phyloP scores from a whole-genome alignment of 208 protist species.

The Endotrypanum monterogeii region DNA sequence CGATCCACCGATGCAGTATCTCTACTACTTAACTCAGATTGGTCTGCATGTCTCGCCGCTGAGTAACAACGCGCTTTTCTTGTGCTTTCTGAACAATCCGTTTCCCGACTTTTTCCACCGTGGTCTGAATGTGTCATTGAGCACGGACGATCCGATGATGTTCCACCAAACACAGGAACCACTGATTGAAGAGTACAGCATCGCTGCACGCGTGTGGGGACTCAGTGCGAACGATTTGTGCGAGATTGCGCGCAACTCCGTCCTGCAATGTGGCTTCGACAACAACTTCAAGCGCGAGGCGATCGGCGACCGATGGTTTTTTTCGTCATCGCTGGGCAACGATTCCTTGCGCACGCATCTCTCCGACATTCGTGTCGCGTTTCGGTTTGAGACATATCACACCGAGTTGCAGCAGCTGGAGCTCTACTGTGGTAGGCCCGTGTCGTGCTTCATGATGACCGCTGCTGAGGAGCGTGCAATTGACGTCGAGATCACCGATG shows the following conservation, averaged over 20 bases:
- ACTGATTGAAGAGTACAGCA: conserved; percentile 94
- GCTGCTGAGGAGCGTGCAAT: conserved; percentile 81
- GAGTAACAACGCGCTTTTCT: conserved; percentile 99
- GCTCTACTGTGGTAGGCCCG: conserved; percentile 52
- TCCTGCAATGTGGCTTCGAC: conserved; percentile 92
- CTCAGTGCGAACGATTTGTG: conserved; percentile 91
- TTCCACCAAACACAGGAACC: conserved; percentile 98
- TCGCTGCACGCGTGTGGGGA: conserved; percentile 92
- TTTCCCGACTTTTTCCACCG: conserved; percentile 96
- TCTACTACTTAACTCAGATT: conserved; percentile 98
- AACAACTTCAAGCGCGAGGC: conserved; percentile 86
- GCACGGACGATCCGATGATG: conserved; percentile 96
- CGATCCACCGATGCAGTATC: conserved; percentile 96
- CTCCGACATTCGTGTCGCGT: conserved; percentile 92
- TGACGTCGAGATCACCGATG: conserved; percentile 61
- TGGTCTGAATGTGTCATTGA: conserved; percentile 98
- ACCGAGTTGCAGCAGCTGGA: conserved; percentile 88
- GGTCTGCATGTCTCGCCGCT: conserved; percentile 99
- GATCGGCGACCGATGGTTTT: conserved; percentile 90
- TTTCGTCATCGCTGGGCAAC: conserved; percentile 90
- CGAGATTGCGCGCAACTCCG: conserved; percentile 93
- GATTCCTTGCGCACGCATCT: conserved; percentile 88
- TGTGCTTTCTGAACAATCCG: conserved; percentile 97
- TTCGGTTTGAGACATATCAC: conserved; percentile 94
- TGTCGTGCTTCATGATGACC: conserved; percentile 85